Evolutionary conservation across 1,139 yeast genomes (phyloP).

Genomic region (Magnusiomyces clavatus): DNA sequence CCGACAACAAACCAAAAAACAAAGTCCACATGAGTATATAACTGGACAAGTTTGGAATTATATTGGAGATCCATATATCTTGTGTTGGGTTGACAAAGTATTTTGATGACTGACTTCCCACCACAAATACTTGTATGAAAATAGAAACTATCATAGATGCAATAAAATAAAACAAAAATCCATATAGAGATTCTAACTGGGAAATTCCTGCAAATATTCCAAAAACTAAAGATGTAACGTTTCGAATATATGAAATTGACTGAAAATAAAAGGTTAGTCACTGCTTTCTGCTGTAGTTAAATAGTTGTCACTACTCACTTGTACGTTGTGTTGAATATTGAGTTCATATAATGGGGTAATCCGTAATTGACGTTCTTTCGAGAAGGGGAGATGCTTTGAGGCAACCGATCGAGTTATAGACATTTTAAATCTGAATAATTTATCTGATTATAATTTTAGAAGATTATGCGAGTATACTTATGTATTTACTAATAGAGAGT

Average conservation of each 20-base stretch:
- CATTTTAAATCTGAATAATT: too few species aligned
- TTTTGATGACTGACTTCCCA: slow-evolving; percentile 37
- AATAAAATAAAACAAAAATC: slow-evolving; percentile 50
- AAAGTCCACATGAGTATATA: slow-evolving; percentile 82
- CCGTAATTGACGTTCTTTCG: slow-evolving; percentile 10
- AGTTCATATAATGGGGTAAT: slow-evolving; percentile 11
- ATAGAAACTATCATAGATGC: slow-evolving; percentile 42
- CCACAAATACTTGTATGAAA: slow-evolving; percentile 38
- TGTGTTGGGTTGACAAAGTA: slow-evolving; percentile 50
- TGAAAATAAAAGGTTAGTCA: slow-evolving; percentile 12
- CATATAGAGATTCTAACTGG: slow-evolving; percentile 56
- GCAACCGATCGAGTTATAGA: too few species aligned
- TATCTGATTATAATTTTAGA: too few species aligned
- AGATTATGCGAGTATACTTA: too few species aligned
- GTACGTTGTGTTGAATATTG: slow-evolving; percentile 10
- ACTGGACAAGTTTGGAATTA: slow-evolving; percentile 57
- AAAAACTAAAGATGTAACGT: slow-evolving; percentile 53
- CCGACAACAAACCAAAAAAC: slow-evolving; percentile 51
- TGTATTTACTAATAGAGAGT: too few species aligned
- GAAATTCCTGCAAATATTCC: slow-evolving; percentile 71
- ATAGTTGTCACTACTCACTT: slow-evolving; percentile 5
- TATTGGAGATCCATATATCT: slow-evolving; percentile 49
- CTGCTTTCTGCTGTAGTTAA: background rate
- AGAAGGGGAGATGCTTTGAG: background rate
- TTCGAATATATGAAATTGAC: slow-evolving; percentile 49